Base-by-base conservation (phyloP, 441 rosid species). In the Euphorbia celastroides region DNA sequence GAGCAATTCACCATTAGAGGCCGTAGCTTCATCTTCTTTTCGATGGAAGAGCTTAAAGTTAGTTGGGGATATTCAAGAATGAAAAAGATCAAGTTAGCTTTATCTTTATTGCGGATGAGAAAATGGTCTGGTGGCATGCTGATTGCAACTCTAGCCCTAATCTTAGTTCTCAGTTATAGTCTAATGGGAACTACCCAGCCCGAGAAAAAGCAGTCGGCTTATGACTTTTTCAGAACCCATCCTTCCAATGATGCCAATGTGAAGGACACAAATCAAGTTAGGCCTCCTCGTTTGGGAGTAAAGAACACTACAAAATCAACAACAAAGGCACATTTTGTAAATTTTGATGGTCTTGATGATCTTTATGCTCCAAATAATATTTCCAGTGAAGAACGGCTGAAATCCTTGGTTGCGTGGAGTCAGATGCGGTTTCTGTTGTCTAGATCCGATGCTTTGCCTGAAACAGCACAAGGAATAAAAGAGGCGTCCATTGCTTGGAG, bases 401-500 rank as follows among this genome's bases (percentile, higher is more conserved):
- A 69, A 66, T 59, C 78, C 38, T 77, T 92, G 32, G 86, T 82
- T 71, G 81, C 72, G 9, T 90, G 97, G 98, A 69, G 71, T 73
- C 83, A 62, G 50, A 77, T 92, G 90, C 90, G 77, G 51, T 56
- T 60, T 48, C 74, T 92, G 20, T 66, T 92, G 50, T 83, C 93
- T 28, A 79, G 97, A 66, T 83, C 88, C 0, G 90, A 88, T 79
- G 84, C 93, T 68, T 78, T 92, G 79, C 81, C 88, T 28, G 93
- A 82, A 72, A 86, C 89, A n/a, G 83, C 79, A 57, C 92, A 78
- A 72, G 98, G 98, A 73, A 61, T 93, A 46, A 75, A 80, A 69
- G 98, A 90, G 79, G 97, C 90, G 65, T 75, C 96, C 0, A 13
- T 81, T 27, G 88, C 84, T 0, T 84, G 92, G 87, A 85, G 81